These are phyloP conservation scores for Globisporangium parvum DNA, from an alignment of 352 stramenopile species.

Conservation along the genomic window DNA sequence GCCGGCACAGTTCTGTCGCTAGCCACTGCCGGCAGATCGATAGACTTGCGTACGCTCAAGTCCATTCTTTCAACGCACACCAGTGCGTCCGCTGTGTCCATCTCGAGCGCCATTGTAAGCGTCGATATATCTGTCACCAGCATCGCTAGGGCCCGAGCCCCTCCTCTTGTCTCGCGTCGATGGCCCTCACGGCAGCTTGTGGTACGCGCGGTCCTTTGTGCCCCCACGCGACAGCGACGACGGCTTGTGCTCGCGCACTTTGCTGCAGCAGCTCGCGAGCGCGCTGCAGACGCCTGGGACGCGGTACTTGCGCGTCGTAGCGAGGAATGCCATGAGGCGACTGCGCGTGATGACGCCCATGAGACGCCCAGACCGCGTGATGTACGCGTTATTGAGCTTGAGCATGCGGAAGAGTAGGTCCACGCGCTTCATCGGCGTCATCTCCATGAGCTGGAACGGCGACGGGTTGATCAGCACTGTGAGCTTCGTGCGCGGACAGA, in stretches of 20 bases:
- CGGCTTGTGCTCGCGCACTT: slow-evolving; percentile 1
- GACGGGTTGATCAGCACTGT: slow-evolving; percentile 74
- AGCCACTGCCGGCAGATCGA: neutral
- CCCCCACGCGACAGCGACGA: neutral
- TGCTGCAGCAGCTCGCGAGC: slow-evolving; percentile 22
- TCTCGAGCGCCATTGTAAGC: no score
- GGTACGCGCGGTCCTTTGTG: slow-evolving; percentile 2
- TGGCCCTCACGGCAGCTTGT: slow-evolving; percentile 1
- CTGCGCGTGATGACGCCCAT: slow-evolving; percentile 76
- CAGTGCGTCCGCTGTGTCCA: no score
- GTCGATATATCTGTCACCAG: no score
- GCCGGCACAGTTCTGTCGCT: slow-evolving; percentile 45
- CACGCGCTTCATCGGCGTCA: slow-evolving; percentile 78
- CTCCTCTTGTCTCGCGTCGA: no score
- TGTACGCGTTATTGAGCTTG: slow-evolving; percentile 86
- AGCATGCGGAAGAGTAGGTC: slow-evolving; percentile 87
- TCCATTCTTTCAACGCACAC: neutral
- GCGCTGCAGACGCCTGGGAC: slow-evolving; percentile 46
- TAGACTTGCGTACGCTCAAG: neutral
- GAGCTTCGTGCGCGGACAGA: slow-evolving; percentile 53
- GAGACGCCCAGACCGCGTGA: slow-evolving; percentile 70
- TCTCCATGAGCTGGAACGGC: slow-evolving; percentile 80
- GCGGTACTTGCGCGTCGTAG: slow-evolving; percentile 54
- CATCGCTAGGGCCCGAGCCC: no score
- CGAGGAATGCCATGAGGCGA: slow-evolving; percentile 77